Percentiles rank a stretch among this genome's conserved stretches.
phyloP scores from a whole-genome alignment of 2,329 filamentous ascomycete genomes.

The Colletotrichum gloeosporioides region DNA sequence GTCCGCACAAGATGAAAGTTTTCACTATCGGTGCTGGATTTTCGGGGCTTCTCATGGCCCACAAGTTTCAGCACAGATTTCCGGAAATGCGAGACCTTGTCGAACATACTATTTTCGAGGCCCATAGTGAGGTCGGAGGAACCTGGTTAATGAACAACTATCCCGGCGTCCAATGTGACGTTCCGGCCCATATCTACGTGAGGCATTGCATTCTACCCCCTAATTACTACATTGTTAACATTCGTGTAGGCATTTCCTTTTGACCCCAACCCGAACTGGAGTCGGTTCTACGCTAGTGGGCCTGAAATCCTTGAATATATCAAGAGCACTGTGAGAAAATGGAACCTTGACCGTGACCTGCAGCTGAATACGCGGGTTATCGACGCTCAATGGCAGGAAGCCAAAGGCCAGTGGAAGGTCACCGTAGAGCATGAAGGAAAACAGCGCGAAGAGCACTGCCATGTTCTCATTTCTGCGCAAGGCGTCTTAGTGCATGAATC shows the following conservation, averaged over 20 bases:
- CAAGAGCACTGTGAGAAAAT: conserved; percentile 50
- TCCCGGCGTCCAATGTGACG: conserved; percentile 31
- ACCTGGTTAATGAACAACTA: conserved; percentile 39
- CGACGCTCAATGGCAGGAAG: conserved; percentile 30
- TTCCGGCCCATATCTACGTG: conserved; percentile 28
- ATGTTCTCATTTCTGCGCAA: conserved; percentile 24
- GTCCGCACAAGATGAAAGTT: conserved; percentile 34
- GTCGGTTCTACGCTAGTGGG: conserved; percentile 61
- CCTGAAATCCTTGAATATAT: conserved; percentile 61
- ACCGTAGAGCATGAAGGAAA: conserved; percentile 18
- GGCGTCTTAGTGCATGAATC: conserved; percentile 35
- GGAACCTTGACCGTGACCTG: conserved; percentile 41
- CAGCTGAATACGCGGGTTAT: conserved; percentile 37
- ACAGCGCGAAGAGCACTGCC: conserved; percentile 22
- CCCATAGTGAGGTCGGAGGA: conserved; percentile 32
- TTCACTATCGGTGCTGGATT: conserved; percentile 39
- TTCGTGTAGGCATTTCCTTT: conserved; percentile 51
- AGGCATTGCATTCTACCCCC: not conserved
- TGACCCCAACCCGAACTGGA: conserved; percentile 63
- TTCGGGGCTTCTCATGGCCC: conserved; percentile 37
- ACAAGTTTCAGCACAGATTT: conserved; percentile 38
- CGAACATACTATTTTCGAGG: conserved; percentile 34
- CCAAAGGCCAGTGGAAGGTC: conserved; percentile 26
- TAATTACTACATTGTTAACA: not conserved
- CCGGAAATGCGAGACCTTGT: conserved; percentile 30